Evolutionary conservation across 805 yeast genomes (phyloP).

Genomic region (Kuraishia piskuri): DNA sequence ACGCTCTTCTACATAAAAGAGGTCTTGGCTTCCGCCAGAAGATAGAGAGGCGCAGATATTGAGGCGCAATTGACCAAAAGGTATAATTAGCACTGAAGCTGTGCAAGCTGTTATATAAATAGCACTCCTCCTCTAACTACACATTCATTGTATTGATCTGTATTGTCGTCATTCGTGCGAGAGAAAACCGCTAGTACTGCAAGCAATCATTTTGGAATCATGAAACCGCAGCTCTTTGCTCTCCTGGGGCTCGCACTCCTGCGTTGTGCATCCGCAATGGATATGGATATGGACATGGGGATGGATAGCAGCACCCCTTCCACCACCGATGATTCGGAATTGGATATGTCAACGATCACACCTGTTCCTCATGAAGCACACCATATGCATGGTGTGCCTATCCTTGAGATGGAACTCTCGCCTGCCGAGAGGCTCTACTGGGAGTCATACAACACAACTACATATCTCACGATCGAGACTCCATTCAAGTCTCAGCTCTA

Average conservation of each 20-base stretch:
- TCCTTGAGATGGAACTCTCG: conserved; percentile 54
- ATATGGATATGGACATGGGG: conserved; percentile 17
- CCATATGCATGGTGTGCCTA: conserved; percentile 66
- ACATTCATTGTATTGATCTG: too few relatives aligned
- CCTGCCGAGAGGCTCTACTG: conserved; percentile 72
- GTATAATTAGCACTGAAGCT: too few relatives aligned
- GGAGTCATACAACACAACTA: conserved; percentile 71
- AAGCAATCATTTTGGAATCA: too few relatives aligned
- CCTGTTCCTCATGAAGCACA: conserved; percentile 40
- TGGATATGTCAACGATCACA: conserved; percentile 6
- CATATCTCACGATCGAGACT: conserved; percentile 50
- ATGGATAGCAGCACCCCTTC: conserved; percentile 7
- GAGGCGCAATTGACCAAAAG: too few relatives aligned
- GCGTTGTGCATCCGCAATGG: conserved; percentile 7
- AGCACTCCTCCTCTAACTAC: too few relatives aligned
- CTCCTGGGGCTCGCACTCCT: neutral
- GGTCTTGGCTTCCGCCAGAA: too few relatives aligned
- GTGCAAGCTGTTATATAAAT: too few relatives aligned
- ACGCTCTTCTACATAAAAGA: too few relatives aligned
- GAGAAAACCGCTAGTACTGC: too few relatives aligned
- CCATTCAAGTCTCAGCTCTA: conserved; percentile 43
- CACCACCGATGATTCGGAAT: neutral
- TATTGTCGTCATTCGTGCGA: too few relatives aligned
- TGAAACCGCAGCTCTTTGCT: neutral
- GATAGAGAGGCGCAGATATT: too few relatives aligned